Percentiles rank a stretch among this genome's conserved stretches.
These are phyloP conservation scores for Plasmopara muralis DNA, from an alignment of 352 stramenopile species.

Conservation along the genomic window DNA sequence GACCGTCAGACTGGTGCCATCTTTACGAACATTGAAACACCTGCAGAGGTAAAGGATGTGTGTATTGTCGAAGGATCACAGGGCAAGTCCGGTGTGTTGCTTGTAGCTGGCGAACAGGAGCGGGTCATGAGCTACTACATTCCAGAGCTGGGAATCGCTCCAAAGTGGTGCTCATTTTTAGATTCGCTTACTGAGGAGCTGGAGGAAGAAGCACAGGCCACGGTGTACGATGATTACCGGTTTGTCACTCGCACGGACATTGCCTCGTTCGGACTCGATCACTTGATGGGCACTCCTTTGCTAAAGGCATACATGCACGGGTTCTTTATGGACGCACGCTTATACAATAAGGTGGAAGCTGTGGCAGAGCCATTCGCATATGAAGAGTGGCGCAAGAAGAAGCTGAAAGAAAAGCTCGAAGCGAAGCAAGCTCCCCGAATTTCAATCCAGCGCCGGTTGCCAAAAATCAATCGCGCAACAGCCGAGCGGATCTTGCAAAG, in stretches of 20 bases:
- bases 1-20: slow-evolving; percentile 84
- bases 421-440: slow-evolving; percentile 88
- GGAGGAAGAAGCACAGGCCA: slow-evolving; percentile 92
- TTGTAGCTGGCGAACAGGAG: slow-evolving; percentile 96
- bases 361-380: slow-evolving; percentile 97
- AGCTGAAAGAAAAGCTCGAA: slow-evolving; percentile 91
- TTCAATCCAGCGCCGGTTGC: slow-evolving; percentile 78
- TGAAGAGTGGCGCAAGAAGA: slow-evolving; percentile 95
- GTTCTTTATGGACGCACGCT: slow-evolving; percentile 98
- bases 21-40: slow-evolving; percentile 97
- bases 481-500: slow-evolving; percentile 77
- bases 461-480: slow-evolving; percentile 87
- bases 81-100: slow-evolving; percentile 92
- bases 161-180: slow-evolving; percentile 98
- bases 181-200: slow-evolving; percentile 99
- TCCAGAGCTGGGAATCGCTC: slow-evolving; percentile 94
- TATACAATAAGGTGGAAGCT: slow-evolving; percentile 96
- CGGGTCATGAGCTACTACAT: slow-evolving; percentile 98
- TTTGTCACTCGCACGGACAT: slow-evolving; percentile 96
- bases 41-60: slow-evolving; percentile 94
- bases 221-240: slow-evolving; percentile 99
- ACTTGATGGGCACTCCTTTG: slow-evolving; percentile 96
- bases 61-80: slow-evolving; percentile 88
- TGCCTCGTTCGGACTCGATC: slow-evolving; percentile 93
- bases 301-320: slow-evolving; percentile 99